Evolutionary conservation across 495 filamentous ascomycete species (phyloP).

Genomic region (Neurospora sp.): DNA sequence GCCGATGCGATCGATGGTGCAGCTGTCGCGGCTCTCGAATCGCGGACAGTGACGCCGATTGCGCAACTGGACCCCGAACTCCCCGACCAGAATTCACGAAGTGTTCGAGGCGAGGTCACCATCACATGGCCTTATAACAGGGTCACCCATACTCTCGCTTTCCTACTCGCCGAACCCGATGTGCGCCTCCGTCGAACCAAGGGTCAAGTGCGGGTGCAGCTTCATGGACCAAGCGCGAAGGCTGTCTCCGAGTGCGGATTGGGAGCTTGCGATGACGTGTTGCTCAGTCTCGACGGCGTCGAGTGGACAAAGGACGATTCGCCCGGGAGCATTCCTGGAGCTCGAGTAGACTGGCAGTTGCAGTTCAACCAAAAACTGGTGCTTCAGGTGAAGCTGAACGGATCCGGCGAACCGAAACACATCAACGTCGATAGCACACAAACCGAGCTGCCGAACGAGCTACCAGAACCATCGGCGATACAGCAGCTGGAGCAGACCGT

Average conservation of each 20-base stretch:
- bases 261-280: conserved; percentile 67
- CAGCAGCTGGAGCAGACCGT: not conserved
- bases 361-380: conserved; percentile 46
- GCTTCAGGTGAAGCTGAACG: conserved; percentile 41
- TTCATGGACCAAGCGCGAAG: conserved; percentile 62
- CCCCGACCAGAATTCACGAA: conserved; percentile 20
- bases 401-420: conserved; percentile 23
- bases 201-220: conserved; percentile 76
- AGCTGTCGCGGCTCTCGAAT: conserved; percentile 7
- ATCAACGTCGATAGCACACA: conserved; percentile 40
- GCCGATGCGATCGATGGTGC: conserved; percentile 1
- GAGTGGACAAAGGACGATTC: conserved; percentile 42
- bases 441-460: conserved; percentile 3
- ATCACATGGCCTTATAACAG: conserved; percentile 89
- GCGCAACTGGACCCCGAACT: conserved; percentile 56
- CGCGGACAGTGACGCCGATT: conserved; percentile 38
- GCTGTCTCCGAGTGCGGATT: conserved; percentile 54
- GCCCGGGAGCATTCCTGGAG: conserved; percentile 53
- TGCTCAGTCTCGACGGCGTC: conserved; percentile 56
- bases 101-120: conserved; percentile 55
- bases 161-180: conserved; percentile 78
- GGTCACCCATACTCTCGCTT: conserved; percentile 56
- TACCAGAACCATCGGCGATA: not conserved
- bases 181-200: conserved; percentile 67
- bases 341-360: conserved; percentile 65